Evolutionary conservation across 495 filamentous ascomycete species (phyloP).

Genomic region (Pseudotulostoma volvatum): DNA sequence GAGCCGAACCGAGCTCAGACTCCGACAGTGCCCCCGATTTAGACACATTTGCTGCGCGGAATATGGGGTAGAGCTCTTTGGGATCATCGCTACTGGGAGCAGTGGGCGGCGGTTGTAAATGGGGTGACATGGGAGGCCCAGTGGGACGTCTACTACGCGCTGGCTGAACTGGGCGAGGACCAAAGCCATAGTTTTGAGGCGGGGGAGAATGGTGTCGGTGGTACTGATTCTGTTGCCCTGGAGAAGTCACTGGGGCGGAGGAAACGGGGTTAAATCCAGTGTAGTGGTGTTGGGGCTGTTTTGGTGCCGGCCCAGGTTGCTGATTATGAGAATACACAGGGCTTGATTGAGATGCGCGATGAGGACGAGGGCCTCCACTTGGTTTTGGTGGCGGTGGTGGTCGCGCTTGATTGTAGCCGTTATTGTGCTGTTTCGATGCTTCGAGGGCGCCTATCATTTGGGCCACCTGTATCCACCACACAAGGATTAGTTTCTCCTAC

Average conservation of each 20-base stretch:
- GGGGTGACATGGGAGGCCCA: conserved; percentile 28
- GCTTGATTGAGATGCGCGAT: conserved; percentile 17
- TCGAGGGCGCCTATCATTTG: conserved; percentile 35
- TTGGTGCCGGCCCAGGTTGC: conserved; percentile 17
- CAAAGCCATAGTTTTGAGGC: conserved; percentile 42
- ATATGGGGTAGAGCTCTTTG: conserved; percentile 57
- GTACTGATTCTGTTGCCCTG: conserved; percentile 21
- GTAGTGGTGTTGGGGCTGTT: conserved; percentile 18
- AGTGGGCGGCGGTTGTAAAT: conserved; percentile 44
- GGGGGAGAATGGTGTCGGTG: conserved; percentile 37
- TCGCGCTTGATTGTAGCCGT: conserved; percentile 16
- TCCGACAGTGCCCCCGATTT: conserved; percentile 73
- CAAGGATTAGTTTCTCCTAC: no score
- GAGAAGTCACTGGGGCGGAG: conserved; percentile 9
- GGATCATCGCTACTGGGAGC: conserved; percentile 46
- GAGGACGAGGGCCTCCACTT: conserved; percentile 16
- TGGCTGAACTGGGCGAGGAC: conserved; percentile 33
- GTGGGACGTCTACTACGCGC: conserved; percentile 35
- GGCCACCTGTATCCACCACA: conserved; percentile 25
- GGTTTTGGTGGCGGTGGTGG: conserved; percentile 12
- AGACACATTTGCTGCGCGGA: conserved; percentile 77
- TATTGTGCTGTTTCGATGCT: conserved; percentile 9
- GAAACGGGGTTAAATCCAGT: conserved; percentile 14
- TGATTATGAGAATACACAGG: conserved; percentile 13
- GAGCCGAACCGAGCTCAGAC: conserved; percentile 70